Percentiles rank a stretch among this genome's conserved stretches.
Conservation (phyloP, 192 early-diverging fungal species). For the Coemansia sp. region DNA sequence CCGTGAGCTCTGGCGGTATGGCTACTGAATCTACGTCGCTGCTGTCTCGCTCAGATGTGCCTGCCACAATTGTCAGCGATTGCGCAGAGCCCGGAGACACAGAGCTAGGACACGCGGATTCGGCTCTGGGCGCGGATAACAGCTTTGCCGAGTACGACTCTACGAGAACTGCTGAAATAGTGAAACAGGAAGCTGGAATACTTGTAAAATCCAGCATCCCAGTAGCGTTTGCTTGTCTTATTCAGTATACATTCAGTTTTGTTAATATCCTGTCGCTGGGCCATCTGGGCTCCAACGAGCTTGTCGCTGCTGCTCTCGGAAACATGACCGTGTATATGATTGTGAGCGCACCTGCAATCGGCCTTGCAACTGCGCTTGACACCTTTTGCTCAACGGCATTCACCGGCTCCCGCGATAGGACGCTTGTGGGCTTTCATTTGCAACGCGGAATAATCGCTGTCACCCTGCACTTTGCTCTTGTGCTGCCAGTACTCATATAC, state of each 20-base stretch:
- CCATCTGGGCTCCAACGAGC: constrained; percentile 60
- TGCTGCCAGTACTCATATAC: constrained; percentile 13
- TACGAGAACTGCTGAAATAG: not conserved
- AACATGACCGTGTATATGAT: constrained; percentile 70
- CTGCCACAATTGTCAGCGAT: not conserved
- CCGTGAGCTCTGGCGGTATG: not conserved
- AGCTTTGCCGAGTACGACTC: not conserved
- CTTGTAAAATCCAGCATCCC: constrained; percentile 30
- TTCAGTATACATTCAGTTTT: constrained; percentile 63
- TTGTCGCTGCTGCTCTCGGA: constrained; percentile 66
- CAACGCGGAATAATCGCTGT: constrained; percentile 43
- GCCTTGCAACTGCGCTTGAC: constrained; percentile 57
- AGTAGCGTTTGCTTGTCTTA: constrained; percentile 59
- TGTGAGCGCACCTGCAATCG: constrained; percentile 63
- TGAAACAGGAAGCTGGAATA: not conserved
- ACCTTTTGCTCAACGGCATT: constrained; percentile 39
- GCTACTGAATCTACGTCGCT: constrained; percentile 23
- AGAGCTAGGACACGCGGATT: not conserved
- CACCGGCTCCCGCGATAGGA: constrained; percentile 36
- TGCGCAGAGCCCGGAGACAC: not conserved
- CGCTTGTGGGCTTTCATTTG: constrained; percentile 36
- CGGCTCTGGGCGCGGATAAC: constrained; percentile 12
- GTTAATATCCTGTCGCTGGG: constrained; percentile 64
- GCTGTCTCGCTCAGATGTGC: not conserved
- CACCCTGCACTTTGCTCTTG: constrained; percentile 24